These are phyloP conservation scores for Rhizophora mangle DNA, from an alignment of 345 rosid genomes.

Conservation along the genomic window DNA sequence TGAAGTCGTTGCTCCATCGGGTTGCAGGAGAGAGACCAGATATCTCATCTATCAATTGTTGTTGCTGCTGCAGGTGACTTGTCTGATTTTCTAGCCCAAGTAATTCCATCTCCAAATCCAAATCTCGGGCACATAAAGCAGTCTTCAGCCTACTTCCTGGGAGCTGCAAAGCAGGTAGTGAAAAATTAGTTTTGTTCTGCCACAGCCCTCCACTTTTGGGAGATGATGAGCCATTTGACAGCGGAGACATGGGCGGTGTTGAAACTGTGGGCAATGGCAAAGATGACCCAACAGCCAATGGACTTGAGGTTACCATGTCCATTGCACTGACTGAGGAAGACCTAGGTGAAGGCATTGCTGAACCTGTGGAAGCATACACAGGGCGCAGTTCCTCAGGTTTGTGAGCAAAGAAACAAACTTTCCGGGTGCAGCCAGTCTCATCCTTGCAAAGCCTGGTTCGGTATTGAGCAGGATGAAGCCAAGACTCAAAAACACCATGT, in stretches of 20 bases:
- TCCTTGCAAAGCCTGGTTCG: slow-evolving; percentile 96
- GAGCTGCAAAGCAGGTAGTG: slow-evolving; percentile 78
- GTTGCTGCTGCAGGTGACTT: slow-evolving; percentile 37
- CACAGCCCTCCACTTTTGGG: slow-evolving; percentile 61
- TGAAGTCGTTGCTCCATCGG: slow-evolving; percentile 43
- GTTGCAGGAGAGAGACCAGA: slow-evolving; percentile 63
- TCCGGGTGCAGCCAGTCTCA: slow-evolving; percentile 76
- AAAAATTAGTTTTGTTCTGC: slow-evolving; percentile 73
- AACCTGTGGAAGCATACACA: slow-evolving; percentile 88
- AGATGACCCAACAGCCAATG: slow-evolving; percentile 53
- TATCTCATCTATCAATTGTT: slow-evolving; percentile 55
- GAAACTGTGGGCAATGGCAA: slow-evolving; percentile 54
- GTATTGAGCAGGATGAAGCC: slow-evolving; percentile 98
- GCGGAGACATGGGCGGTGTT: slow-evolving; percentile 75
- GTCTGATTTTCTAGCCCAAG: slow-evolving; percentile 42
- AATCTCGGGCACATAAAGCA: slow-evolving; percentile 66
- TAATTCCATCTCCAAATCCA: slow-evolving; percentile 69
- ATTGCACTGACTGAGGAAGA: slow-evolving; percentile 44
- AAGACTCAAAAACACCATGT: slow-evolving; percentile 95
- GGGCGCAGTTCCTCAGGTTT: slow-evolving; percentile 82
- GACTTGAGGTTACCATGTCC: slow-evolving; percentile 62
- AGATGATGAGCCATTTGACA: slow-evolving; percentile 59
- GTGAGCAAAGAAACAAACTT: slow-evolving; percentile 99
- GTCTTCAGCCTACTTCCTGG: slow-evolving; percentile 85
- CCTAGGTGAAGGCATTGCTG: slow-evolving; percentile 92